A percentile compares a stretch with the other conserved stretches of the same genome.
Conservation (phyloP, 2,329 filamentous ascomycete genomes). For the Pyricularia pennisetigena region DNA sequence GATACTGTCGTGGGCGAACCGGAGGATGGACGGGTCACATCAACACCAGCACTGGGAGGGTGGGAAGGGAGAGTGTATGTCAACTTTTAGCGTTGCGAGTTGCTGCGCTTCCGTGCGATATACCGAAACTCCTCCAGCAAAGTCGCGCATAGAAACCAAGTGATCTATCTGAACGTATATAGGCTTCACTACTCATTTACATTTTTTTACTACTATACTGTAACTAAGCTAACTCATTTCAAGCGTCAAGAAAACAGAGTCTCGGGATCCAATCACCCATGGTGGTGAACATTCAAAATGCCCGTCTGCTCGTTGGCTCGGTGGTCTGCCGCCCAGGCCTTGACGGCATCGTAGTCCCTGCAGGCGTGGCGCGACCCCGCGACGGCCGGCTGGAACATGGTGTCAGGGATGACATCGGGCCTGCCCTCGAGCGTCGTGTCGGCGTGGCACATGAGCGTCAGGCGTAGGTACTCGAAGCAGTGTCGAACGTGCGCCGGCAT, state of each 20-base stretch:
- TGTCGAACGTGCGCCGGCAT: conserved; percentile 11
- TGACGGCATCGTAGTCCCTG: conserved; percentile 10
- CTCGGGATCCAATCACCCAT: not conserved
- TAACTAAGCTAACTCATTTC: not conserved
- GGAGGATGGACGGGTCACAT: not conserved
- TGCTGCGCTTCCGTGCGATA: not conserved
- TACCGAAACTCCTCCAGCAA: not conserved
- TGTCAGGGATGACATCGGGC: conserved; percentile 3
- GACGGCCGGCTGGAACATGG: not conserved
- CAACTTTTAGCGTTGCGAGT: not conserved
- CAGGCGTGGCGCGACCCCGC: conserved; percentile 8
- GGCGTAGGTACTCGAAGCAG: conserved; percentile 13
- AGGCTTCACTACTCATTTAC: too few relatives aligned
- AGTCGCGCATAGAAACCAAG: not conserved
- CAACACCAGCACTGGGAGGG: not conserved
- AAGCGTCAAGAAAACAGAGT: not conserved
- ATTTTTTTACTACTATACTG: not conserved
- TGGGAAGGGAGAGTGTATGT: not conserved
- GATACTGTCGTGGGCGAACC: not conserved
- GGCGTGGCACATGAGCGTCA: conserved; percentile 11
- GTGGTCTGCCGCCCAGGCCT: conserved; percentile 7
- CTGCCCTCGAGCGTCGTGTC: conserved; percentile 13
- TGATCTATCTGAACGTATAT: not conserved
- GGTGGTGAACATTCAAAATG: not conserved
- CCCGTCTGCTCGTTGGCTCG: not conserved